Base-by-base conservation (phyloP, 1,139 yeast species). In the Entelexis sorbosivorans region DNA sequence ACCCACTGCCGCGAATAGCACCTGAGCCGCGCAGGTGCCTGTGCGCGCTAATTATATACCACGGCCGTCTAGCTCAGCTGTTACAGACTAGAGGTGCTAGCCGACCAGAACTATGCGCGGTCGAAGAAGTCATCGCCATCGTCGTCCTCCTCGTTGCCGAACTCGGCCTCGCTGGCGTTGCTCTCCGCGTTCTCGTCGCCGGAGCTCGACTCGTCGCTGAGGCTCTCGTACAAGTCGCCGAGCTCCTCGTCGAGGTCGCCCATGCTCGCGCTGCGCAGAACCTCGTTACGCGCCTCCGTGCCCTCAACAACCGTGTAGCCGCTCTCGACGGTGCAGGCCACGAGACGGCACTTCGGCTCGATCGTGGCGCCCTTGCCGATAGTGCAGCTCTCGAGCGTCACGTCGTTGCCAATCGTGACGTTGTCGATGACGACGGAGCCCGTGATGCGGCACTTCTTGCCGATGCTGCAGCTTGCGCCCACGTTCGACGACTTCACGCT, bases 241-340 rank as follows among this genome's bases (percentile, higher is more conserved):
- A 56, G 58, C 45, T 64, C 69, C 19, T 65, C 66, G 32, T 65
- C 72, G 54, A 67, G 57, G 56, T 56, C 52, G 14, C 33, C 50
- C 57, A 54, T 51, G 44, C 56, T 51, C 11, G 56, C 46, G 24
- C 79, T 74, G 58, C 83, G 75, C 58, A 91, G 73, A 0, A 85
- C 81, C 63, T 91, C 97, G 58, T 95, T 94, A 70, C 89, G 89
- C 47, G 84, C 70, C 55, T 74, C 79, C 5, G 85, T 47, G 11
- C 64, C 68, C 53, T 73, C 70, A 2, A 75, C 71, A 26, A 89
- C 88, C 34, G 73, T 74, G 63, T 81, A 85, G 1, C 79, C 73
- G 14, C 94, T 86, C 65, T 89, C 97, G 29, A 91, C 82, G 58
- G 86, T 81, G 71, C 96, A 88, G 59, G 82, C 82, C 13, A 79